phyloP scores from a whole-genome alignment of 768 basidiomycete genomes.

The Suillus weaverae region DNA sequence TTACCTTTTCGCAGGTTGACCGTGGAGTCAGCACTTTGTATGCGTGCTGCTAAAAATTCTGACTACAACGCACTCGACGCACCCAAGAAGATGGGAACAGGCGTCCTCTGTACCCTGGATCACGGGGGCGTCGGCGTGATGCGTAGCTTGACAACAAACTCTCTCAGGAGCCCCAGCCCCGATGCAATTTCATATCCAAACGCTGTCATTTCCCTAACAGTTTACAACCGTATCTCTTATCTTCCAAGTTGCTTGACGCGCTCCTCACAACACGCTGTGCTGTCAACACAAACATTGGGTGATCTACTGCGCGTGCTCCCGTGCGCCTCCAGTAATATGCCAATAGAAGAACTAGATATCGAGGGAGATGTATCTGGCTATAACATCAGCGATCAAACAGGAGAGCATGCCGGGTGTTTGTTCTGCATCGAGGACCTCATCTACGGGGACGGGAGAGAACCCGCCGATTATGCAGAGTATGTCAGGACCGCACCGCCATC shows the following conservation, averaged over 20 bases:
- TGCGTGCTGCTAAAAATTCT: constrained; percentile 61
- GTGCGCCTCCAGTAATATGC: constrained; percentile 59
- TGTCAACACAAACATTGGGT: constrained; percentile 71
- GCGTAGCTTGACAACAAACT: background rate
- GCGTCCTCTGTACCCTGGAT: constrained; percentile 29
- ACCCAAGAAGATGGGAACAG: constrained; percentile 29
- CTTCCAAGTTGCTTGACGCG: constrained; percentile 58
- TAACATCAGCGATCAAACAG: constrained; percentile 18
- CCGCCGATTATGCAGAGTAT: constrained; percentile 59
- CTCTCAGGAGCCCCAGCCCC: background rate
- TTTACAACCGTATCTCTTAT: constrained; percentile 64
- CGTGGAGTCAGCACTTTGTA: constrained; percentile 56
- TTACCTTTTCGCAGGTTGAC: constrained; percentile 41
- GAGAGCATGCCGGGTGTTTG: constrained; percentile 37
- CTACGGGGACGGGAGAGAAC: constrained; percentile 54
- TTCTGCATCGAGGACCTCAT: constrained; percentile 61
- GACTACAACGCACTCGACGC: constrained; percentile 59
- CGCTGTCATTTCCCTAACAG: constrained; percentile 57
- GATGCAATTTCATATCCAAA: constrained; percentile 23
- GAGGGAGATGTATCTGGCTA: constrained; percentile 36
- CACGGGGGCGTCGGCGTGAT: background rate
- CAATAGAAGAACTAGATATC: constrained; percentile 39
- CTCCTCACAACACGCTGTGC: constrained; percentile 64
- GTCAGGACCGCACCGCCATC: constrained; percentile 26
- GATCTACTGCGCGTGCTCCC: constrained; percentile 61